Conservation (phyloP, 2,329 filamentous ascomycete species). For the Amphichorda felina region DNA sequence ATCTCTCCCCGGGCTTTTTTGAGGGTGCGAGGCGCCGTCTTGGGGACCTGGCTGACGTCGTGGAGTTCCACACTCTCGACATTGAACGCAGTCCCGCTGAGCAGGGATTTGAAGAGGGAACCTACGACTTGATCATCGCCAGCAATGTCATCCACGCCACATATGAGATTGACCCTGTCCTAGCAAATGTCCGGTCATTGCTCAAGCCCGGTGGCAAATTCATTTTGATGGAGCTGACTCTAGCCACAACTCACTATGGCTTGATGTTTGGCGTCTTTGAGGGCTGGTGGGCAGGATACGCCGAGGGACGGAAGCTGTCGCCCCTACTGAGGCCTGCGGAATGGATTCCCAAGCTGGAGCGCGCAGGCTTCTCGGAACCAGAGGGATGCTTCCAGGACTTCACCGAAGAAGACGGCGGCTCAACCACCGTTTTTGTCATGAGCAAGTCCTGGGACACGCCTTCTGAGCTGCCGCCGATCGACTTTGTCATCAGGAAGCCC, state of each 20-base stretch:
- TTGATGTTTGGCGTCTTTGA: constrained; percentile 17
- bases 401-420: too few species aligned
- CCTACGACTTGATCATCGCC: constrained; percentile 4
- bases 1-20: constrained; percentile 29
- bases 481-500: too few species aligned
- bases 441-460: too few species aligned
- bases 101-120: constrained; percentile 1
- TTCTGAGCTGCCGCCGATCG: too few species aligned
- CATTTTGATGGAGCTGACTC: constrained; percentile 3
- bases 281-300: constrained; percentile 24
- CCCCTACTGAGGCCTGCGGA: constrained; percentile 3
- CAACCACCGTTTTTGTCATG: too few species aligned
- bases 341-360: constrained; percentile 5
- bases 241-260: constrained; percentile 7
- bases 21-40: constrained; percentile 15
- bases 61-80: constrained; percentile 5
- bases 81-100: not conserved
- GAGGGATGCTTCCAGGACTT: too few species aligned
- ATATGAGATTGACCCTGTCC: not conserved
- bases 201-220: constrained; percentile 6
- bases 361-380: constrained; percentile 3
- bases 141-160: constrained; percentile 5
- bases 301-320: constrained; percentile 9
- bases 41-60: constrained; percentile 8
- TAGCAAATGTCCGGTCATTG: constrained; percentile 1